Evolutionary conservation across 2,329 filamentous ascomycete genomes (phyloP), one percentile per base, ranked within the genome.

Genomic region (Ophiobolus disseminans): DNA sequence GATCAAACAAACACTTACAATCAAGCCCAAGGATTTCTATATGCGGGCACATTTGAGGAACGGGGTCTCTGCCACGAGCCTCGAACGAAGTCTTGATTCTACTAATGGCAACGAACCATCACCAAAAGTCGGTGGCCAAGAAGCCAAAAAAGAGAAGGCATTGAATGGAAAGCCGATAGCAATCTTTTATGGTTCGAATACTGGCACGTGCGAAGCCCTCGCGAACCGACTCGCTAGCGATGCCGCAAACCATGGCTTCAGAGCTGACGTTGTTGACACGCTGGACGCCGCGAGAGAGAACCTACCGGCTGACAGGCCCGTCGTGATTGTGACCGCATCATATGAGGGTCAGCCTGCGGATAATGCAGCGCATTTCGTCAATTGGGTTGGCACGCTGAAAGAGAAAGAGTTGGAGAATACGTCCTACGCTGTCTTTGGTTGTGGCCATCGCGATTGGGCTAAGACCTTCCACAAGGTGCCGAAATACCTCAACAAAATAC

Each of bases 271-370:
- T 1, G 56, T 75, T 1, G 63, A 66, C 17, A 68, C 60, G 1
- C 50, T 77, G 8, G 74, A 77, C 30, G 53, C 65, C 1, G 63
- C 58, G 1, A 67, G 71, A 11, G 67, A 70, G 14, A 68, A 60
- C 3, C 20, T 75, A 2, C 66, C 70, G 0, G 71, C 58, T 11
- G 67, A 75, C 26, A 66, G 67, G 19, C 74, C 75, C 1, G 48
- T 74, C 2, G 65, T 69, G 0, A 73, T 78, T 14, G 59, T 77
- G 34, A 74, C 74, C 4, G 69, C 74, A 2, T 73, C 69, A 0
- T 78, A 76, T 40, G 75, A 78, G 50, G 75, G 75, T 9, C 66
- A 74, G 19, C 74, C 75, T 3, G 63, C 75, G 2, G 75, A 77
- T 38, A 77, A 78, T 37, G 75, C 75, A 0, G 68, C 66, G 3